These are phyloP conservation scores for Leptographium lundbergii DNA, from an alignment of 2,329 filamentous ascomycete genomes.

Conservation along the genomic window DNA sequence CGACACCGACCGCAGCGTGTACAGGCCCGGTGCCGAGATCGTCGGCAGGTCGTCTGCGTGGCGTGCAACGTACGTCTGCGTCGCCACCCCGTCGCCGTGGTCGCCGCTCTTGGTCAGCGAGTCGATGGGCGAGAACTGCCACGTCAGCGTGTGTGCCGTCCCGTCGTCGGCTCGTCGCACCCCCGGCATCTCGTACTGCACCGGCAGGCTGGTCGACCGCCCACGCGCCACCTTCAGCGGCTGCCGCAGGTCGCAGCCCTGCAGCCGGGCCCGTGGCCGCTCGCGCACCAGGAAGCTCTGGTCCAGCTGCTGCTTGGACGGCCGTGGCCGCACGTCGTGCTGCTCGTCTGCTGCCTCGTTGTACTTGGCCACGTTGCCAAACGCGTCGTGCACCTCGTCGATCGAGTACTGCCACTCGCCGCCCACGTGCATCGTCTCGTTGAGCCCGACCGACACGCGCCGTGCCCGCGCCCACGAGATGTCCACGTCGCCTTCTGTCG, in stretches of 20 bases:
- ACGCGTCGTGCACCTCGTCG: constrained; percentile 82
- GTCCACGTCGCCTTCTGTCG: constrained; percentile 48
- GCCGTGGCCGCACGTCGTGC: constrained; percentile 45
- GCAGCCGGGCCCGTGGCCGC: constrained; percentile 60
- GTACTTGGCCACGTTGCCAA: constrained; percentile 78
- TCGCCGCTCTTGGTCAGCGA: constrained; percentile 58
- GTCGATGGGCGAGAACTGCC: constrained; percentile 68
- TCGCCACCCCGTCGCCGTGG: constrained; percentile 45
- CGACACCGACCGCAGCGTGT: constrained; percentile 68
- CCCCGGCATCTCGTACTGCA: constrained; percentile 54
- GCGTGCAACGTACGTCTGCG: constrained; percentile 48
- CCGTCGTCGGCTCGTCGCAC: constrained; percentile 32
- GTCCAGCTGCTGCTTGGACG: constrained; percentile 42
- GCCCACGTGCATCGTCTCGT: constrained; percentile 70
- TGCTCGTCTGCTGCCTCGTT: constrained; percentile 49
- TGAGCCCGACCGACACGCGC: constrained; percentile 67
- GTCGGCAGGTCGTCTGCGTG: constrained; percentile 48
- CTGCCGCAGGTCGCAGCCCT: constrained; percentile 64
- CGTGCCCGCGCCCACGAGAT: constrained; percentile 70
- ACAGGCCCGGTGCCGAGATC: constrained; percentile 71
- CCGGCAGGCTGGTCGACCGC: constrained; percentile 51
- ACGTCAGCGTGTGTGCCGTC: constrained; percentile 56
- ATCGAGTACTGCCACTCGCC: constrained; percentile 85
- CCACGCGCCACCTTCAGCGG: constrained; percentile 78
- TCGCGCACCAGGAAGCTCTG: constrained; percentile 80